phyloP scores from a whole-genome alignment of 2,329 filamentous ascomycete species.

The Microdochium trichocladiopsis region DNA sequence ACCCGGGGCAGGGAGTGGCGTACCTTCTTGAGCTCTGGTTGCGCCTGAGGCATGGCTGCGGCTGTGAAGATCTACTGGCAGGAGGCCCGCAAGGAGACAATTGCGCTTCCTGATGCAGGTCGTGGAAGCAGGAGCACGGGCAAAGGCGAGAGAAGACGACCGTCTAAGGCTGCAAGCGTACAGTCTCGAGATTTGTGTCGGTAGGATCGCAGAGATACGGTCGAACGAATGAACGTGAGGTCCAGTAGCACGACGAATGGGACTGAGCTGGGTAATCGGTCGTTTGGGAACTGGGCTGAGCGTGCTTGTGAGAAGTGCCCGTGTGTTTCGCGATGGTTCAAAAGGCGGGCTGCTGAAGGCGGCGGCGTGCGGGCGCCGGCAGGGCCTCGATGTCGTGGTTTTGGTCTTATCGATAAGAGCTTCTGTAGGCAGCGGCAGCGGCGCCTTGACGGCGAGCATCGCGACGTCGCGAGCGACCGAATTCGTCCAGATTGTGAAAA shows the following conservation, averaged over 20 bases:
- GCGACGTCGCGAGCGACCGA: constrained; percentile 15
- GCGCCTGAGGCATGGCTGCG: constrained; percentile 87
- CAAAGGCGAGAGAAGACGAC: no score
- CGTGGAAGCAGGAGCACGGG: no score
- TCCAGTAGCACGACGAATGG: neutral
- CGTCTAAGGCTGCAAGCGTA: no score
- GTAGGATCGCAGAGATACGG: no score
- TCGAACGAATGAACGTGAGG: neutral
- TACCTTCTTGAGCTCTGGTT: constrained; percentile 98
- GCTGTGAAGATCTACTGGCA: neutral
- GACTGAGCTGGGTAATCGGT: no score
- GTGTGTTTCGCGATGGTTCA: neutral
- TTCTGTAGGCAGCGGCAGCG: constrained; percentile 3
- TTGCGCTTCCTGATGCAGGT: no score
- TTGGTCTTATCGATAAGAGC: constrained; percentile 4
- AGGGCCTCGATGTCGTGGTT: neutral
- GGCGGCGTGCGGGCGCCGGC: neutral
- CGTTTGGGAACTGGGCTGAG: neutral
- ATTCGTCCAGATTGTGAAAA: no score
- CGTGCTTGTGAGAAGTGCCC: neutral
- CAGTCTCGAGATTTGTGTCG: no score
- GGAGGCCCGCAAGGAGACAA: no score
- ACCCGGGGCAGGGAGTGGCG: constrained; percentile 12
- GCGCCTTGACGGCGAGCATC: constrained; percentile 4
- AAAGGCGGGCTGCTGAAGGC: neutral